These are phyloP conservation scores for Phialocephala sp. DNA, from an alignment of 2,329 filamentous ascomycete species.

Conservation along the genomic window DNA sequence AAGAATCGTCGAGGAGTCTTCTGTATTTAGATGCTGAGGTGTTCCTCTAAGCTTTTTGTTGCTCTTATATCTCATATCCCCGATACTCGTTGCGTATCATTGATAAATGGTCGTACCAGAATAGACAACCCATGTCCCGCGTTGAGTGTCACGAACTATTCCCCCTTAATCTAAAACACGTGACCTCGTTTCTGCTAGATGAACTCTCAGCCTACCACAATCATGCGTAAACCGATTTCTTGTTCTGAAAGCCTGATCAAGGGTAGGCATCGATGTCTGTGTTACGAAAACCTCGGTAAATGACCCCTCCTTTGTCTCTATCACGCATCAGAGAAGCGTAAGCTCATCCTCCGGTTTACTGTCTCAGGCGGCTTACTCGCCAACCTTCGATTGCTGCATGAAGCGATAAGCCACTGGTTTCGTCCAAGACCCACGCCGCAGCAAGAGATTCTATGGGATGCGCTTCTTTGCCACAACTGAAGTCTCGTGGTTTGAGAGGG, in stretches of 20 bases:
- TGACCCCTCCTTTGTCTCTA: background rate
- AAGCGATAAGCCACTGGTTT: background rate
- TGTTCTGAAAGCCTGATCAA: background rate
- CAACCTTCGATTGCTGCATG: background rate
- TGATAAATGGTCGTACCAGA: background rate
- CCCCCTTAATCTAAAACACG: constrained; percentile 15
- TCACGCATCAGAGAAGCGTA: background rate
- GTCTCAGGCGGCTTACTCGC: background rate
- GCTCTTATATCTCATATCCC: background rate
- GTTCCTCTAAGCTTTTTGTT: background rate
- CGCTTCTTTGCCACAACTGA: too few species aligned
- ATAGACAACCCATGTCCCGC: constrained; percentile 8
- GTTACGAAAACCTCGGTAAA: too few species aligned
- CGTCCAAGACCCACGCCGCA: background rate
- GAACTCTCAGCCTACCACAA: background rate
- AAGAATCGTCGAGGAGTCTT: background rate
- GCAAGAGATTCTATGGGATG: background rate
- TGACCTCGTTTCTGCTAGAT: constrained; percentile 16
- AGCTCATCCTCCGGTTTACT: background rate
- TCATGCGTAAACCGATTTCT: background rate
- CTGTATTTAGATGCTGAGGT: background rate
- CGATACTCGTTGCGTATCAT: constrained; percentile 6
- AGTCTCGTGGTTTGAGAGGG: too few species aligned
- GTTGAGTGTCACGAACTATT: constrained; percentile 7
- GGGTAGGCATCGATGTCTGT: too few species aligned